Base-by-base conservation (phyloP, 1,139 yeast genomes). In the Pichia sp. region DNA sequence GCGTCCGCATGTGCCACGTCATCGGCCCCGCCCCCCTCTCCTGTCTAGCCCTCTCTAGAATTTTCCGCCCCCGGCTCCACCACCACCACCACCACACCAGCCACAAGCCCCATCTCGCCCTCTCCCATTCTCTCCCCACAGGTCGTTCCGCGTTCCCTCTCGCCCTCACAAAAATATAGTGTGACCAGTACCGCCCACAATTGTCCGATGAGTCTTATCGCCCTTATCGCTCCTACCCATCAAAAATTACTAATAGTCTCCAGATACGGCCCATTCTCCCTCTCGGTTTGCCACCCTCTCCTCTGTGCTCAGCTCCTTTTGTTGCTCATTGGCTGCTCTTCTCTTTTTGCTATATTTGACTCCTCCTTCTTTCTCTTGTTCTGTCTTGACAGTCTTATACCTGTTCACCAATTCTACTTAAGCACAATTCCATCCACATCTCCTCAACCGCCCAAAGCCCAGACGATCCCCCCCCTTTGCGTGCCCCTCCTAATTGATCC, bases 201-300 rank as follows among this genome's bases (percentile, higher is more conserved):
- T 34, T 34, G 37, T 34, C 37, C 37, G 37, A 34, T 34, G 37
- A 34, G 37, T 34, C 42, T 39, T 39, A 39, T 39, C 42, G 42
- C 42, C 26, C 42, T 39, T 39, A 39, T 39, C 42, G 42, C 42
- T 39, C 37, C 18, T 34, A 34, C 37, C 18, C 37, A 13, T 34
- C 37, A 34, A 34, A 34, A 34, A 34, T 34, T 34, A 34, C 37
- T 34, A 34, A 34, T 34, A 34, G 37, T 34, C 37, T n/a, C 28
- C 28, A 25, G 37, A 34, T 34, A n/a, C 37, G 37, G 34, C 28
- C 21, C n/a, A n/a, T 41, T n/a, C 44, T 22, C 31, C 25, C 30
- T 41, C 7, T 9, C 30, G 12, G 30, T 41, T 41, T 41, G 31
- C 44, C 21, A 23, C 44, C 44, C 19, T 16, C 13, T 10, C 19